Evolutionary conservation across 805 yeast genomes (phyloP).

Genomic region (Yamadazyma endophytica): DNA sequence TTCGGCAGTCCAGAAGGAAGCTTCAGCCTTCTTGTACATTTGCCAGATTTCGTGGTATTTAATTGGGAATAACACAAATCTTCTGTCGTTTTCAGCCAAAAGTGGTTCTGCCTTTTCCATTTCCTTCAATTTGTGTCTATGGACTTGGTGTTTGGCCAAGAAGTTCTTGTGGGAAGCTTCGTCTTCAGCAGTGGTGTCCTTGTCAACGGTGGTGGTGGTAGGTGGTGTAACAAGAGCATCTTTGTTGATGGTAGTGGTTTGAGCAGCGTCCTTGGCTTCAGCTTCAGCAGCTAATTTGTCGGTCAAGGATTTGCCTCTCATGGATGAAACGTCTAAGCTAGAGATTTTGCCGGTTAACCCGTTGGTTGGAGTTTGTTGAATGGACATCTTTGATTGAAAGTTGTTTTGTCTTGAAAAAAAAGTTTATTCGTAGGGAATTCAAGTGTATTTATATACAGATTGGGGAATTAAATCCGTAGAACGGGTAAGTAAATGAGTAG

Average conservation of each 20-base stretch:
- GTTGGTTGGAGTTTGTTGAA: conserved; percentile 58
- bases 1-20: conserved; percentile 99
- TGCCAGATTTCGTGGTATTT: conserved; percentile 98
- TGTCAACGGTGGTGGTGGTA: conserved; percentile 11
- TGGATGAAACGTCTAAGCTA: conserved; percentile 29
- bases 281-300: conserved; percentile 42
- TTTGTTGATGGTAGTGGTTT: conserved; percentile 17
- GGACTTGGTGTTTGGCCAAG: conserved; percentile 58
- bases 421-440: no score
- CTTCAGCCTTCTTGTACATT: conserved; percentile 98
- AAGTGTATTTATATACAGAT: no score
- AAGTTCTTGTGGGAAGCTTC: conserved; percentile 50
- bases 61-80: conserved; percentile 94
- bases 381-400: conserved; percentile 33
- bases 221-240: conserved; percentile 14
- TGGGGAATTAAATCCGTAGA: no score
- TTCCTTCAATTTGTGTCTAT: conserved; percentile 69
- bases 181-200: conserved; percentile 11
- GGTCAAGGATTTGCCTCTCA: conserved; percentile 34
- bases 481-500: no score
- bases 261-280: conserved; percentile 27
- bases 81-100: conserved; percentile 74
- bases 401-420: conserved; percentile 1
- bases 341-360: conserved; percentile 45
- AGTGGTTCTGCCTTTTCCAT: conserved; percentile 87